Percentiles rank a stretch among this genome's conserved stretches.
These are phyloP conservation scores for Solanum paucissectum DNA, from an alignment of 257 asterid species.

Conservation along the genomic window DNA sequence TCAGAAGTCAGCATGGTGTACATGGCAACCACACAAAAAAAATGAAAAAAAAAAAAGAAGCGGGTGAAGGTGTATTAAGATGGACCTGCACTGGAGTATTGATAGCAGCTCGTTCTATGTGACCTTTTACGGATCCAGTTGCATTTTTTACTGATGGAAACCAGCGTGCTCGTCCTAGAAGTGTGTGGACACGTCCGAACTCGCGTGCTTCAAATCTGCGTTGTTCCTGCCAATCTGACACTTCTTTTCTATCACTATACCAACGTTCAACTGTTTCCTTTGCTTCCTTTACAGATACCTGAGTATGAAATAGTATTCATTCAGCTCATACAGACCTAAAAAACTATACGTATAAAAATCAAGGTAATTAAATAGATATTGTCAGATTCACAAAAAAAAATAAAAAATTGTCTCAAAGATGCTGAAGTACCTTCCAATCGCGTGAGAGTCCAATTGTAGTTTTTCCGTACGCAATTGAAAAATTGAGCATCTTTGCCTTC, in stretches of 20 bases:
- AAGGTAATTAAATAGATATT: neutral
- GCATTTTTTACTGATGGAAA: constrained; percentile 67
- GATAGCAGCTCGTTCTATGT: constrained; percentile 95
- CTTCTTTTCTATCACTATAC: constrained; percentile 95
- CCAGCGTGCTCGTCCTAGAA: constrained; percentile 82
- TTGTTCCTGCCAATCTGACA: constrained; percentile 66
- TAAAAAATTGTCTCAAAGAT: neutral
- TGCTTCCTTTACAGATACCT: constrained; percentile 95
- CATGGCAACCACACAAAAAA: neutral
- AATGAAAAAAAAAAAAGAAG: no score
- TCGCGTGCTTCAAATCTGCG: constrained; percentile 65
- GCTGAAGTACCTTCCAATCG: constrained; percentile 75
- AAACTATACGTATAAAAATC: neutral
- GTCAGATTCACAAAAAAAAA: neutral
- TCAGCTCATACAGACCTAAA: neutral
- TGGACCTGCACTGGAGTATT: constrained; percentile 95
- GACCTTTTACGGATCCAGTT: constrained; percentile 45
- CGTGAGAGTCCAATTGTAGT: constrained; percentile 83
- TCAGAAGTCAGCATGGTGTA: neutral
- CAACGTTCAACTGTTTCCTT: constrained; percentile 82
- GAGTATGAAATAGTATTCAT: constrained; percentile 12
- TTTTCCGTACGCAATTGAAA: constrained; percentile 96
- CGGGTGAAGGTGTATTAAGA: neutral
- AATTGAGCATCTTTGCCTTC: constrained; percentile 98
- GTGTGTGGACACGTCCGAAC: constrained; percentile 44